Evolutionary conservation across 1,284 basidiomycete species (phyloP), one percentile per base, ranked within the genome.

Genomic region (Naganishia liquefaciens): DNA sequence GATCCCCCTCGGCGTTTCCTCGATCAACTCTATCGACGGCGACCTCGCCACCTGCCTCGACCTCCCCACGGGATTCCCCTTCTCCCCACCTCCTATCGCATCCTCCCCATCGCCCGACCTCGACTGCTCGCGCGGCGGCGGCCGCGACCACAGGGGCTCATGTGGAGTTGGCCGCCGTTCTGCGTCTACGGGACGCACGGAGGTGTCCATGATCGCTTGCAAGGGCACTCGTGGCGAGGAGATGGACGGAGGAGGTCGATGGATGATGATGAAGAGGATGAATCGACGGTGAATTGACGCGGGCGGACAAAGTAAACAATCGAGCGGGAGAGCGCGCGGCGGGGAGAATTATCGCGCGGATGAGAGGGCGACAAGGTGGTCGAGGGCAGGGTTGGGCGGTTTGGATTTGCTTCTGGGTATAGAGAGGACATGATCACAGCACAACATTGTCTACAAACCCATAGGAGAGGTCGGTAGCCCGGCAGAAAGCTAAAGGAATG

Each of bases 241-340:
- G 25, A 47, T 47, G 19, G 42, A 44, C 15, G 42, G 42, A 44
- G 15, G 21, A n/a, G 39, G 7, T 44, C 1, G 21, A 44, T 44
- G 9, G 7, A 19, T 44, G 21, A 23, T 42, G 21, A 15, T 5
- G 42, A 44, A 44, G 7, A 19, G 21, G 19, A n/a, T 44, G 43
- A 44, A 25, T 13, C 5, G 46, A 47, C 7, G 21, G 46, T n/a
- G n/a, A n/a, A n/a, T n/a, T n/a, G 17, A 7, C 15, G 7, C 46
- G 15, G 25, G 21, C 10, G 46, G 44, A 47, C 46, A 47, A 47
- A 47, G 46, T 47, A 47, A 47, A 47, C 46, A 47, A 47, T 47
- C 25, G 21, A 13, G 21, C 21, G 21, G n/a, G 21, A 6, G 17
- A 21, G 46, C 25, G 46, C 33, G n/a, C 33, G 33, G 33, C 33